These are phyloP conservation scores for Cordyceps militaris DNA, from an alignment of 2,329 filamentous ascomycete species.

Conservation along the genomic window DNA sequence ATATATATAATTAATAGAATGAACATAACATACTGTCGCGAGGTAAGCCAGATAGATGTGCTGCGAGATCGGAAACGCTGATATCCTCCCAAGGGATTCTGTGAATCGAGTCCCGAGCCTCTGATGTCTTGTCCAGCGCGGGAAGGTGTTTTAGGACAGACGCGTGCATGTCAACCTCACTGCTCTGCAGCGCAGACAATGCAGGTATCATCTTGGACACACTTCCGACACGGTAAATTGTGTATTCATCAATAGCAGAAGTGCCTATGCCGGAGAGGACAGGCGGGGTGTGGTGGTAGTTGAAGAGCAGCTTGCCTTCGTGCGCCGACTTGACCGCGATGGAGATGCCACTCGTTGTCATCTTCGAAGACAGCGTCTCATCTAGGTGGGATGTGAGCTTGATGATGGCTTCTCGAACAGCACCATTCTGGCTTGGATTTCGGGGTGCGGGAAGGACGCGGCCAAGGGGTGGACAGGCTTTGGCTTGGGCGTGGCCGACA, in stretches of 20 bases:
- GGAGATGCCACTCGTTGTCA: constrained; percentile 30
- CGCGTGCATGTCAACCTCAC: constrained; percentile 29
- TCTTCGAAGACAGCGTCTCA: constrained; percentile 17
- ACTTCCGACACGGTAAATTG: constrained; percentile 29
- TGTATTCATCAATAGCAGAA: constrained; percentile 23
- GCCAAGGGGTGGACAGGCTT: constrained; percentile 36
- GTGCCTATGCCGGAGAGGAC: constrained; percentile 20
- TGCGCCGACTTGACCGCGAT: constrained; percentile 36
- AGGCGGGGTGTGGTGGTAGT: constrained; percentile 34
- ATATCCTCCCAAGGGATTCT: constrained; percentile 40
- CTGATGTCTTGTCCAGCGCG: constrained; percentile 22
- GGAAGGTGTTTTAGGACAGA: constrained; percentile 41
- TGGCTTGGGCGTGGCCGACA: constrained; percentile 23
- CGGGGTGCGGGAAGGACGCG: constrained; percentile 32
- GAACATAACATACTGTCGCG: constrained; percentile 24
- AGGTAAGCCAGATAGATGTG: constrained; percentile 37
- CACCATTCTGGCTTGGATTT: constrained; percentile 24
- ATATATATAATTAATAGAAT: not conserved
- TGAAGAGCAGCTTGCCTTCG: constrained; percentile 29
- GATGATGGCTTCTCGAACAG: constrained; percentile 23
- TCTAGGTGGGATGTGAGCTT: constrained; percentile 22
- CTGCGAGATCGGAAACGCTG: constrained; percentile 37
- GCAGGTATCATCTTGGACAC: constrained; percentile 28
- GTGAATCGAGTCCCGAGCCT: constrained; percentile 23
- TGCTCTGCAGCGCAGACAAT: constrained; percentile 25